Evolutionary conservation across 805 yeast genomes (phyloP), one percentile per base, ranked within the genome.

Genomic region (Candida schatavii): DNA sequence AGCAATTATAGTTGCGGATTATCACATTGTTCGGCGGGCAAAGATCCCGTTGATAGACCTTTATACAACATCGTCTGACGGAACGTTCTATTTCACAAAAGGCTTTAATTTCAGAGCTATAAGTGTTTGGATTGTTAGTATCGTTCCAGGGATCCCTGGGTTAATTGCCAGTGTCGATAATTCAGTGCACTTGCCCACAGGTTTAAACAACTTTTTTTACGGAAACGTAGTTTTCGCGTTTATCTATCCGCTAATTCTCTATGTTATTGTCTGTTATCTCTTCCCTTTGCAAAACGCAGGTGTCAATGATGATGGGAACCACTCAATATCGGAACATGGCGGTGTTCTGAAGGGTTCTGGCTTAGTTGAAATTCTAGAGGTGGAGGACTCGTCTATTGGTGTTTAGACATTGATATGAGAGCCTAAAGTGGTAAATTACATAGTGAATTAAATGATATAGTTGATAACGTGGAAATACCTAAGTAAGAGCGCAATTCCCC

Each of bases 41-140:
- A 59, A 62, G 43, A 39, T 74, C 40, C 62, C 66, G 46, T 49
- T 75, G 26, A 48, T 58, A 13, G 73, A 75, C 43, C 52, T 71
- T 36, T 75, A 62, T 55, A 56, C 57, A 22, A 54, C 50, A 11
- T 42, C 51, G 23, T 31, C 52, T 2, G 49, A 52, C 11, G 66
- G 70, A 4, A 59, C 59, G 31, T 75, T 73, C 50, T 72, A 68
- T 63, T 66, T 68, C 51, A 31, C 54, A 44, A 45, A 56, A 25
- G 79, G 78, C 10, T 39, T 67, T 49, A 71, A 75, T 53, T 68
- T 68, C 66, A 61, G 73, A 48, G 68, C 68, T n/a, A 45, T 66
- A 13, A 39, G 57, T 3, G 59, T 43, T n/a, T 43, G 46, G 46
- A 9, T 43, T 3, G 39, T 33, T 3, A 22, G 38, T 28, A 42